Evolutionary conservation across 1,284 basidiomycete species (phyloP), one percentile per base, ranked within the genome.

Genomic region (Porodaedalea pini): DNA sequence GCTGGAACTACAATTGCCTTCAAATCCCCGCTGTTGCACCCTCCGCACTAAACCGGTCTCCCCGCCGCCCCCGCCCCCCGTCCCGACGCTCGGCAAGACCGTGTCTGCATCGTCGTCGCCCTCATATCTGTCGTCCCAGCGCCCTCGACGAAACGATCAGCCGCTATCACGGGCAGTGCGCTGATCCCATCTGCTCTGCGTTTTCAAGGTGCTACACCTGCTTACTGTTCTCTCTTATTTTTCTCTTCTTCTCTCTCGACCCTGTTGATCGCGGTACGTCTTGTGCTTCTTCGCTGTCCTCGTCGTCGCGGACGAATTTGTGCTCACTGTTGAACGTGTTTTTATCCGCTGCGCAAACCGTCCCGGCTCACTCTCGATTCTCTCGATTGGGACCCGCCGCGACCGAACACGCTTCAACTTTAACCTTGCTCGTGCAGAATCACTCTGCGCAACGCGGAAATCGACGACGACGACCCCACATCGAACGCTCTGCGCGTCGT

Each of bases 81-180:
- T 8, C 41, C n/a, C n/a, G 6, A 17, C 6, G 8, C 41, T 44
- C 23, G 23, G n/a, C n/a, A n/a, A n/a, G n/a, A n/a, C n/a, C n/a
- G n/a, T n/a, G n/a, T 31, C 44, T 27, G 4, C 25, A 13, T 50
- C 36, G 3, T 3, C 36, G 10, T 49, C 32, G 15, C 34, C 41
- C 29, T n/a, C 41, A 47, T 17, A 44, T 17, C 43, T 4, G 15
- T n/a, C 62, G 25, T 54, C 43, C 47, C 10, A 39, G 48, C 55
- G 47, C 47, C 49, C 43, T 51, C 45, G 57, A 55, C 63, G 17
- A 58, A 57, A 56, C 55, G 44, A 51, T 10, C 53, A 11, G 29
- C n/a, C 40, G 47, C 52, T 43, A 59, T 43, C 48, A 29, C 47
- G 23, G 53, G 58, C 58, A 47, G 57, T 56, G 58, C 37, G 41